Evolutionary conservation across 139 green algal genomes (phyloP).

Genomic region (Volvox reticuliferus): DNA sequence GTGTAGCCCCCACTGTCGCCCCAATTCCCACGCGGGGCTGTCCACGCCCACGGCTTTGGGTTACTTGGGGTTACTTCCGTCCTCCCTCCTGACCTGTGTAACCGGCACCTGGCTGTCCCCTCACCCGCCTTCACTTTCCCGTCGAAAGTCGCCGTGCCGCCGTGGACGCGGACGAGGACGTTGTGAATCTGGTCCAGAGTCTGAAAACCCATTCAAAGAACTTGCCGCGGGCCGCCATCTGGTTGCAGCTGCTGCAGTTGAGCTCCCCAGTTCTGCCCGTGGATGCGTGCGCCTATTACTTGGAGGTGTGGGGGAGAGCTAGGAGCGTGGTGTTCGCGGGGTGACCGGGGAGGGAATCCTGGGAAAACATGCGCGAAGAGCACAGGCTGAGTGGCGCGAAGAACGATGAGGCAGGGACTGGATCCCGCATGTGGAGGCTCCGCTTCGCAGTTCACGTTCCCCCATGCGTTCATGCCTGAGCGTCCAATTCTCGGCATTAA

Average conservation of each 20-base stretch:
- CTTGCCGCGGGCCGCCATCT: constrained; percentile 20
- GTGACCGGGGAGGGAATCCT: too few species aligned
- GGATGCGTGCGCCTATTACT: constrained; percentile 14
- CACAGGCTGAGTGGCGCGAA: too few species aligned
- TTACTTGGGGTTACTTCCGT: neutral
- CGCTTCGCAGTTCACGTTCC: too few species aligned
- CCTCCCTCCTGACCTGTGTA: neutral
- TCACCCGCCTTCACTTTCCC: neutral
- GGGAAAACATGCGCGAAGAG: too few species aligned
- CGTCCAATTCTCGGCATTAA: too few species aligned
- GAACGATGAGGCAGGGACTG: too few species aligned
- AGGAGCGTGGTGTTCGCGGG: too few species aligned
- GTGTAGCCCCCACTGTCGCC: neutral
- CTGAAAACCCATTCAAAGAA: neutral
- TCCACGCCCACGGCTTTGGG: neutral
- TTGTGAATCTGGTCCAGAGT: constrained; percentile 40
- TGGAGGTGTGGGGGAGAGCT: neutral
- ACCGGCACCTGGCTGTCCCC: neutral
- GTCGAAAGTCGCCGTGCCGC: constrained; percentile 5
- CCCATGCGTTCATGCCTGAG: too few species aligned
- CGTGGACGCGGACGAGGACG: constrained; percentile 15
- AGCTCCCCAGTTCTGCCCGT: constrained; percentile 15
- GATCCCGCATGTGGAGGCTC: too few species aligned
- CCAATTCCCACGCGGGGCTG: too few species aligned
- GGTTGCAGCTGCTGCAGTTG: constrained; percentile 45